phyloP scores from a whole-genome alignment of 345 rosid genomes.

The Lenwebbia sp. region DNA sequence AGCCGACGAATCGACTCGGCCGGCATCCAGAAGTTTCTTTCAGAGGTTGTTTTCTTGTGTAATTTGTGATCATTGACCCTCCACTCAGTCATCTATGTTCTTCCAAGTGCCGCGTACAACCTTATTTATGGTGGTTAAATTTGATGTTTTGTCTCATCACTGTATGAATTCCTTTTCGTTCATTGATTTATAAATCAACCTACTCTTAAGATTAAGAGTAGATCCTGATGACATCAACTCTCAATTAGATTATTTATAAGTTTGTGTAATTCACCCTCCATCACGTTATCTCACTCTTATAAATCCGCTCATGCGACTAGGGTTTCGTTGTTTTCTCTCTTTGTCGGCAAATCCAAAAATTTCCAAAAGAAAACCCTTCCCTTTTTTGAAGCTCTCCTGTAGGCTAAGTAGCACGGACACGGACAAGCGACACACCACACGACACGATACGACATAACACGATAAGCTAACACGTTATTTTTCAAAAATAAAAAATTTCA shows the following conservation, averaged over 20 bases:
- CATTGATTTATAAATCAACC: not conserved
- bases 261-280: not conserved
- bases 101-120: not conserved
- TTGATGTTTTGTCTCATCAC: not conserved
- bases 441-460: too few relatives aligned
- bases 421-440: too few relatives aligned
- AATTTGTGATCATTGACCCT: conserved; percentile 21
- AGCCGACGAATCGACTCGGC: not conserved
- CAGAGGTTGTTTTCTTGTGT: conserved; percentile 30
- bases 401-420: too few relatives aligned
- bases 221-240: too few relatives aligned
- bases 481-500: too few relatives aligned
- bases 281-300: not conserved
- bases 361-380: too few relatives aligned
- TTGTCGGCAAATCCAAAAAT: too few relatives aligned
- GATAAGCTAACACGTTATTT: too few relatives aligned
- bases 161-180: not conserved
- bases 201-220: not conserved
- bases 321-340: too few relatives aligned
- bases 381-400: too few relatives aligned
- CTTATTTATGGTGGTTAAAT: not conserved
- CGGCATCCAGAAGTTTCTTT: not conserved
- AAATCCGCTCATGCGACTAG: not conserved
- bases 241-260: too few relatives aligned
- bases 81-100: not conserved